Evolutionary conservation across 352 stramenopile species (phyloP), one percentile per base, ranked within the genome.

Genomic region (Globisporangium yorkense): DNA sequence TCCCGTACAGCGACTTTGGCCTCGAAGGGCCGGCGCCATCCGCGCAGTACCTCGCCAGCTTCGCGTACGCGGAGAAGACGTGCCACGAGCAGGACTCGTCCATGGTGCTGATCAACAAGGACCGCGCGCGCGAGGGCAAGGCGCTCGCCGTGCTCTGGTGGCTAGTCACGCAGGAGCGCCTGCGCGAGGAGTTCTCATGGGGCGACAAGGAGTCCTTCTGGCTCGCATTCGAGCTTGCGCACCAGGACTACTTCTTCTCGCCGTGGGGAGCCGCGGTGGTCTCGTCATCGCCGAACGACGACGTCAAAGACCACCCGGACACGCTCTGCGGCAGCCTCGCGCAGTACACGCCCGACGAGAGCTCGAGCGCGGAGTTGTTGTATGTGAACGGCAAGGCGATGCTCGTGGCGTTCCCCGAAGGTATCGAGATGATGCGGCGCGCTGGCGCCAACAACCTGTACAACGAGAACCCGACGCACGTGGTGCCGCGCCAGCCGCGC

Each of bases 41-140:
- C 1, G 40, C 68, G 33, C 77, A 84, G 29, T 59, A 84, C 29
- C 47, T 72, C 13, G 33, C 75, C 9, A 82, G 71, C 5, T 75
- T 74, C 54, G 73, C 69, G 1, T 89, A 75, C 49, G 49, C 51
- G 8, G 71, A 56, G 13, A 66, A 75, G 49, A 72, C 75, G 29
- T 81, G 68, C 54, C 80, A 88, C 54, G 77, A 88, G 39, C 71
- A 77, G 67, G 71, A 88, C 58, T 85, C 78, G 67, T 88, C 78
- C 6, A 68, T 88, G 18, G 67, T 72, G 44, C 54, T 65, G 24
- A 59, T 65, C 54, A 57, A 81, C 49, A 81, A 81, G 46, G 50
- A 48, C 1, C 54, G 58, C 0, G 46, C 51, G 24, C 51, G 61
- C 0, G 47, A 57, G n/a, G 66, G 66, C 12, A 65, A 67, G 8